Conservation (phyloP, 140 eudicot genomes). For the Cichorium intybus region DNA sequence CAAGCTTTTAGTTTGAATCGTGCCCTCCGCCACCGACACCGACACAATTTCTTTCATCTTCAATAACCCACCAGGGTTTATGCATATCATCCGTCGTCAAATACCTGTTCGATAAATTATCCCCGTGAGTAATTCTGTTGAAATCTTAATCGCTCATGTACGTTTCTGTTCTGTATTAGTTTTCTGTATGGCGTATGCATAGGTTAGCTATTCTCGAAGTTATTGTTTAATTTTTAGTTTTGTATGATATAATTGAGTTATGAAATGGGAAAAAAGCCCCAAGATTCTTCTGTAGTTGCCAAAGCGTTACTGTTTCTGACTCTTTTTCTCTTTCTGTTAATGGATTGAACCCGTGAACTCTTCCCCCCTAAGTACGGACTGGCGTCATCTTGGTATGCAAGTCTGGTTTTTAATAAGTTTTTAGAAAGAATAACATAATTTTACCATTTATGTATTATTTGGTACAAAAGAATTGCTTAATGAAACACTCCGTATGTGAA, state of each 20-base stretch:
- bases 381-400: constrained; percentile 2
- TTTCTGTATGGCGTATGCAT: constrained; percentile 3
- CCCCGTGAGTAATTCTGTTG: constrained; percentile 16
- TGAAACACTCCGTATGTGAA: background rate
- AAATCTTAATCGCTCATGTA: constrained; percentile 6
- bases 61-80: background rate
- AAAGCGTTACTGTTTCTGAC: background rate
- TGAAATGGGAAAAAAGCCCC: background rate
- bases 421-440: background rate
- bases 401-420: background rate
- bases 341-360: background rate
- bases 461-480: background rate
- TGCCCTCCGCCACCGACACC: constrained; percentile 24
- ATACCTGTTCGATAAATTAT: constrained; percentile 12
- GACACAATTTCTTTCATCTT: constrained; percentile 9
- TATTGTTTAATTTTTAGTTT: background rate
- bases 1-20: background rate
- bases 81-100: background rate
- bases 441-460: constrained; percentile 5
- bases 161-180: background rate
- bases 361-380: background rate
- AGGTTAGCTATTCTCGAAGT: constrained; percentile 6
- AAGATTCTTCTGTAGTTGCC: background rate
- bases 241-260: background rate
- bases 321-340: background rate